Conservation (phyloP, 2,329 filamentous ascomycete species). For the Venturia oleaginea region DNA sequence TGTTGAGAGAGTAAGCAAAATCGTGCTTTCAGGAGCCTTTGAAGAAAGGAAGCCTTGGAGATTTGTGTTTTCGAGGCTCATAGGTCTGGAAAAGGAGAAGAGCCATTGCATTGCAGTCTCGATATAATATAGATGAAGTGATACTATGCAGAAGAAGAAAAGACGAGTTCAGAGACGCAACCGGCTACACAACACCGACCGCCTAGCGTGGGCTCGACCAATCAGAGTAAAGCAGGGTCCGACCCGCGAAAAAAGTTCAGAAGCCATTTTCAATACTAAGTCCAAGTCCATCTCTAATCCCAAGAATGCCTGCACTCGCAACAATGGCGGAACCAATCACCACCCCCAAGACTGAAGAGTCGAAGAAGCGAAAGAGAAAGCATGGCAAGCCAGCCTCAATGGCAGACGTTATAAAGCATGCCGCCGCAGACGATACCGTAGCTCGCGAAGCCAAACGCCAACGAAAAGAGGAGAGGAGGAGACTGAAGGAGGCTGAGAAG, state of each 20-base stretch:
- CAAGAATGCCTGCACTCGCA: neutral
- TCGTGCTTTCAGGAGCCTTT: neutral
- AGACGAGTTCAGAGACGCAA: neutral
- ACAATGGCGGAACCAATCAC: neutral
- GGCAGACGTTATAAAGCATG: constrained; percentile 21
- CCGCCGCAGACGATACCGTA: constrained; percentile 20
- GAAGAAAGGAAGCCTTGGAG: neutral
- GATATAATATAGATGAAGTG: neutral
- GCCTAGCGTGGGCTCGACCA: neutral
- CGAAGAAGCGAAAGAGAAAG: constrained; percentile 41
- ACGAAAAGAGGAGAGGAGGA: constrained; percentile 19
- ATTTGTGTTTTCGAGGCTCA: neutral
- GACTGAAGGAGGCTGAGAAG: constrained; percentile 19
- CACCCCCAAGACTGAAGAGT: constrained; percentile 18
- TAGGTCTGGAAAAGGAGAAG: neutral
- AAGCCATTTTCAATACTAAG: neutral
- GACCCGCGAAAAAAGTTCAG: neutral
- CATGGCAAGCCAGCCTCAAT: constrained; percentile 27
- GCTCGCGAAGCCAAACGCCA: constrained; percentile 26
- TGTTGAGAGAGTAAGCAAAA: neutral
- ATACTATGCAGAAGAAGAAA: neutral
- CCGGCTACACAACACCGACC: neutral
- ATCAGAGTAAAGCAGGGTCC: neutral
- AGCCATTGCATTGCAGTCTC: neutral
- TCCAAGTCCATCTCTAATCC: neutral